These are phyloP conservation scores for Abrus precatorius DNA, from an alignment of 306 rosid species.

Conservation along the genomic window DNA sequence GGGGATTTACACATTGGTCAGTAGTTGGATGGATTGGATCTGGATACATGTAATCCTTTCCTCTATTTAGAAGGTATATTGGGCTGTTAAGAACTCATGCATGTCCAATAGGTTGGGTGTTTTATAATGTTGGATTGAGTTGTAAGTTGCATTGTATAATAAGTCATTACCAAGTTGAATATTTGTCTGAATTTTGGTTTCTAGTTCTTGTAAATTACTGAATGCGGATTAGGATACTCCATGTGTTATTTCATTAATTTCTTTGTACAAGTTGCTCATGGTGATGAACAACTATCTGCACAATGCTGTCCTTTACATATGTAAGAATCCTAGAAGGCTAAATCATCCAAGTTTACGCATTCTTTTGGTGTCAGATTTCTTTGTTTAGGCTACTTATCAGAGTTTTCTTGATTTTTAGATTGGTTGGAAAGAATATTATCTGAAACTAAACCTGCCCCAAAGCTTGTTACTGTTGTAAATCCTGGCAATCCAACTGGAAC, in stretches of 20 bases:
- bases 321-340: slow-evolving; percentile 10
- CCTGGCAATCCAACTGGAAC: slow-evolving; percentile 97
- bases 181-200: slow-evolving; percentile 25
- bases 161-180: not conserved
- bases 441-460: slow-evolving; percentile 88
- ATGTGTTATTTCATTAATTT: slow-evolving; percentile 16
- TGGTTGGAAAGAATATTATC: slow-evolving; percentile 80
- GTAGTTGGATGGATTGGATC: slow-evolving; percentile 15
- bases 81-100: not conserved
- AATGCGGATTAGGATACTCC: slow-evolving; percentile 1
- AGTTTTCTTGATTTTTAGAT: slow-evolving; percentile 64
- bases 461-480: slow-evolving; percentile 92
- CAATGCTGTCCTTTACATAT: not conserved
- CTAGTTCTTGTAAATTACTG: not conserved
- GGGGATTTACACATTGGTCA: not conserved
- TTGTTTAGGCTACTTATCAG: slow-evolving; percentile 20
- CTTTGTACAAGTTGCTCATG: slow-evolving; percentile 1
- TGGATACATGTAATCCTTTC: slow-evolving; percentile 12
- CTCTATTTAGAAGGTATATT: slow-evolving; percentile 20
- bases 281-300: slow-evolving; percentile 1
- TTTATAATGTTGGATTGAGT: slow-evolving; percentile 5
- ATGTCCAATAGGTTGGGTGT: slow-evolving; percentile 5
- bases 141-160: slow-evolving; percentile 6
- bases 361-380: slow-evolving; percentile 32
- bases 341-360: slow-evolving; percentile 4